Base-by-base conservation (phyloP, 108 stramenopile species). In the Mayamaea pseudoterrestris region DNA sequence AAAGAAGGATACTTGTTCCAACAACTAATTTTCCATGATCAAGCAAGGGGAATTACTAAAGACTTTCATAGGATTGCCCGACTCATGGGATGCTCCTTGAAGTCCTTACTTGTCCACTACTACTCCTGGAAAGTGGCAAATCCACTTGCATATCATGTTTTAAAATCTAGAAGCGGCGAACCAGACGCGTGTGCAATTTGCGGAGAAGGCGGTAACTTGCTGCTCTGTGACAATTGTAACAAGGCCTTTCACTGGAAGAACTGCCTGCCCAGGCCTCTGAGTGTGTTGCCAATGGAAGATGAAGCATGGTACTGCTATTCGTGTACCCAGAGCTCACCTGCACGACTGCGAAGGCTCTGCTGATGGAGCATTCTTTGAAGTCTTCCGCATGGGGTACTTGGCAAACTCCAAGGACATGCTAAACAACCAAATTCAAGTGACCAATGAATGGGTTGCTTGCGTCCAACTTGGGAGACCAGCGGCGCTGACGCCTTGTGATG, bases 401-500 rank as follows among this genome's bases (percentile, higher is more conserved):
- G n/a, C n/a, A n/a, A n/a, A n/a, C n/a, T n/a, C n/a, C n/a, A n/a
- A n/a, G n/a, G 28, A 66, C 65, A 43, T 73, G 76, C 76, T 73
- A 78, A 11, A 78, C 27, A 7, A 78, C 68, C 36, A 78, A 27
- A 41, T 74, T 66, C 65, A 55, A 26, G 50, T 73, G 25, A 61
- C 49, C 8, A 74, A 20, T 27, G 51, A 54, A 2, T 65, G 58
- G 28, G 74, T 61, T 5, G 44, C 58, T 26, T 39, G 20, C 0
- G 53, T 75, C 74, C 74, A 80, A 0, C 47, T 42, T 0, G 74
- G 71, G 14, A 80, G 30, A 8, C 78, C 78, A 13, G 44, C 68
- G 28, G 47, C 40, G 21, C 56, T 71, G 13, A 43, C 39, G 12
- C 46, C 58, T 36, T 75, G 74, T 8, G 68, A 65, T 1, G 73